A percentile compares a stretch with the other conserved stretches of the same genome.
Conservation (phyloP, 73 alveolate species). For the Paramecium primaurelia region DNA sequence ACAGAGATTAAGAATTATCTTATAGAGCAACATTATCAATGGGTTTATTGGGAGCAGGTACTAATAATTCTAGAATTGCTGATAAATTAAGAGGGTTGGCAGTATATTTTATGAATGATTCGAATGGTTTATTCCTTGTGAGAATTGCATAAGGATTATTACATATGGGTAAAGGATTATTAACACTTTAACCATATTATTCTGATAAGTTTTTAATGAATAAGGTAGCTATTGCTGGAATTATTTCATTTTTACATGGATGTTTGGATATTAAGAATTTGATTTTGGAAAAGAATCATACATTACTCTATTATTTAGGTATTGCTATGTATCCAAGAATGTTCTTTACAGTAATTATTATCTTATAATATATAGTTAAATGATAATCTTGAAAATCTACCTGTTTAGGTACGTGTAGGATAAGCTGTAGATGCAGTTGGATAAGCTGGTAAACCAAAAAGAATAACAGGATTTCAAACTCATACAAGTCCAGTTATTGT, state of each 20-base stretch:
- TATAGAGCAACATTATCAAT: constrained; percentile 77
- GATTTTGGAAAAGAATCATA: constrained; percentile 77
- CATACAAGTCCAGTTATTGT: constrained; percentile 93
- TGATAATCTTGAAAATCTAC: constrained; percentile 80
- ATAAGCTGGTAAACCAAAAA: constrained; percentile 95
- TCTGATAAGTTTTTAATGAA: constrained; percentile 84
- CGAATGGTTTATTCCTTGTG: constrained; percentile 84
- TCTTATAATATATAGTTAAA: not conserved
- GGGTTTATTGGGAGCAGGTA: constrained; percentile 94
- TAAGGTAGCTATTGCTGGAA: constrained; percentile 87
- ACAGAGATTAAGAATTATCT: constrained; percentile 22
- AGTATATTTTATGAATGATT: constrained; percentile 74
- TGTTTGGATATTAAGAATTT: constrained; percentile 80
- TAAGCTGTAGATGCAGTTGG: constrained; percentile 96
- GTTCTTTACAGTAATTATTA: constrained; percentile 79
- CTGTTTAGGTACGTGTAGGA: constrained; percentile 87
- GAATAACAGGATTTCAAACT: constrained; percentile 93
- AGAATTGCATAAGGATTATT: constrained; percentile 93
- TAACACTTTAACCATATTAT: constrained; percentile 85
- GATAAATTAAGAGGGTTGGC: constrained; percentile 89
- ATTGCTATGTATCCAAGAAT: constrained; percentile 92
- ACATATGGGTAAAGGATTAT: constrained; percentile 84
- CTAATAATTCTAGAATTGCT: constrained; percentile 90
- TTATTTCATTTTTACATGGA: constrained; percentile 79
- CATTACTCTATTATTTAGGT: constrained; percentile 85